Percentiles rank a stretch among this genome's conserved stretches.
These are phyloP conservation scores for Dictyostelium discoideum DNA, from an alignment of 78 protist species.

Conservation along the genomic window DNA sequence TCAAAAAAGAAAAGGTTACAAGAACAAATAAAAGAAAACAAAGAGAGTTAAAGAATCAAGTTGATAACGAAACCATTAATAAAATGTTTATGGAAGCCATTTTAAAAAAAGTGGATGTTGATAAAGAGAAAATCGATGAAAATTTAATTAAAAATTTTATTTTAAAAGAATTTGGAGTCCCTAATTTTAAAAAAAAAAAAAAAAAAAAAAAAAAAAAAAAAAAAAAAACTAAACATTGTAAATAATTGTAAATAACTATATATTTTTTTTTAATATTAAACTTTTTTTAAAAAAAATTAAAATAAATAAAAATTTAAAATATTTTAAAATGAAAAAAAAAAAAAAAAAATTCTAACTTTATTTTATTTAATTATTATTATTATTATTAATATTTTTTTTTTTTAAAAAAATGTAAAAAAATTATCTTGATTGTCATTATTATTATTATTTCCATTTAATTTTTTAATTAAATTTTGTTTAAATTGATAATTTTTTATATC, in stretches of 20 bases:
- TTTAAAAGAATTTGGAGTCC: not conserved
- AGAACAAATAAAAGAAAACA: not conserved
- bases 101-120: not conserved
- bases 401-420: no score
- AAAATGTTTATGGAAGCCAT: not conserved
- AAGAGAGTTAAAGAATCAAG: not conserved
- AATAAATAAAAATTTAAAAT: not conserved
- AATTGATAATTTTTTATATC: not conserved
- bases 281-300: not conserved
- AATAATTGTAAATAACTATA: not conserved
- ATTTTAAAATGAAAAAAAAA: no score
- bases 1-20: not conserved
- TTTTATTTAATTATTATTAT: no score
- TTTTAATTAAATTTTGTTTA: no score
- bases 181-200: not conserved
- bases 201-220: not conserved
- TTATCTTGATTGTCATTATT: not conserved
- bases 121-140: not conserved
- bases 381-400: no score
- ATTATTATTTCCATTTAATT: not conserved
- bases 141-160: constrained; percentile 2
- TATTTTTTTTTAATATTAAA: not conserved
- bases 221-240: not conserved
- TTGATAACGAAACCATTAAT: not conserved
- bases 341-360: no score